Evolutionary conservation across 2,329 filamentous ascomycete species (phyloP).

Genomic region (Aschersonia sp.): DNA sequence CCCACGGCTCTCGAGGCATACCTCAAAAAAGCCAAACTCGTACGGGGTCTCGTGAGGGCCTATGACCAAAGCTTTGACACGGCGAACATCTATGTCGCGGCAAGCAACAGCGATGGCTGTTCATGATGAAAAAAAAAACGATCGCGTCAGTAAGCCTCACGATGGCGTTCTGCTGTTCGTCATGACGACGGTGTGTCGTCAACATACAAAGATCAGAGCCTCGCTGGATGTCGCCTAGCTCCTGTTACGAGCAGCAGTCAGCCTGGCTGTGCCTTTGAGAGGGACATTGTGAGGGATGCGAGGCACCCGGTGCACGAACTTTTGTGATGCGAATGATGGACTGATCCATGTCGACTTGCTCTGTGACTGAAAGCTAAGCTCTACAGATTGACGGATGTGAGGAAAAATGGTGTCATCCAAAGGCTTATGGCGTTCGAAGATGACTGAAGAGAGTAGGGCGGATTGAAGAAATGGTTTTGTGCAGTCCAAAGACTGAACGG

Average conservation of each 20-base stretch:
- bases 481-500: neutral
- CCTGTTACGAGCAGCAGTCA: conserved; percentile 32
- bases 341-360: conserved; percentile 42
- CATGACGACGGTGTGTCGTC: no score
- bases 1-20: conserved; percentile 20
- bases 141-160: neutral
- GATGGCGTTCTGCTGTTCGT: neutral
- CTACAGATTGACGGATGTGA: neutral
- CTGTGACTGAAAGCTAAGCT: neutral
- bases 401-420: neutral
- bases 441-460: no score
- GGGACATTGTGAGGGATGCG: neutral
- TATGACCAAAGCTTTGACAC: conserved; percentile 76
- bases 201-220: conserved; percentile 67
- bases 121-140: neutral
- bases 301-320: conserved; percentile 27
- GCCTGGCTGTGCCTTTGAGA: conserved; percentile 4
- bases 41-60: conserved; percentile 92
- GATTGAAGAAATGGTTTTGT: no score
- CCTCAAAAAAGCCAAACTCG: conserved; percentile 95
- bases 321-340: conserved; percentile 80
- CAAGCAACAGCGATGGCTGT: conserved; percentile 76
- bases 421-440: no score
- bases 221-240: conserved; percentile 75
- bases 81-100: conserved; percentile 75